A percentile compares a stretch with the other conserved stretches of the same genome.
Conservation (phyloP, 768 basidiomycete species). For the Nevesoporus exiguus region DNA sequence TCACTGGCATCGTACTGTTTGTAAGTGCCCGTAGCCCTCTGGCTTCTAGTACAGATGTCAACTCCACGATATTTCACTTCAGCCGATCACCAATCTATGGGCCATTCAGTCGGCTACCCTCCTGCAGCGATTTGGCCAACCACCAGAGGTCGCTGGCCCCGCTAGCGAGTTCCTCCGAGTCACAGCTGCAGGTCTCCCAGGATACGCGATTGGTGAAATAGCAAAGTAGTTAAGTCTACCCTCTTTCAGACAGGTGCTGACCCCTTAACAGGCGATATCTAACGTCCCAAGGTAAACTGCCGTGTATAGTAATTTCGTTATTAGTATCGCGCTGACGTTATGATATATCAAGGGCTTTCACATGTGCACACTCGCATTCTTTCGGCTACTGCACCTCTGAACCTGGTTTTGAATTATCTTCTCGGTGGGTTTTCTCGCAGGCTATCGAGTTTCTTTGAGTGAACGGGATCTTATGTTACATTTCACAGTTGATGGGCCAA, state of each 20-base stretch:
- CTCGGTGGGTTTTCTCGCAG: slow-evolving; percentile 15
- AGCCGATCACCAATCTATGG: slow-evolving; percentile 27
- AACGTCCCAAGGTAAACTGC: slow-evolving; percentile 15
- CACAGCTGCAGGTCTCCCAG: slow-evolving; percentile 42
- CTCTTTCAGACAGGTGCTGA: slow-evolving; percentile 2
- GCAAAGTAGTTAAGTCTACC: slow-evolving; percentile 28
- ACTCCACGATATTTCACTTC: not conserved
- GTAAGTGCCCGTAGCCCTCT: slow-evolving; percentile 7
- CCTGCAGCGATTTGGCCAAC: slow-evolving; percentile 36
- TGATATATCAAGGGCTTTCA: slow-evolving; percentile 20
- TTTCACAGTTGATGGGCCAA: slow-evolving; percentile 22
- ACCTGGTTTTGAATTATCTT: slow-evolving; percentile 24
- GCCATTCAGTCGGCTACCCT: slow-evolving; percentile 30
- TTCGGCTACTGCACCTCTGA: slow-evolving; percentile 22
- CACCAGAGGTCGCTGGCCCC: slow-evolving; percentile 36
- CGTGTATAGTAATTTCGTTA: not conserved
- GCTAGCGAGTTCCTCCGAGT: slow-evolving; percentile 41
- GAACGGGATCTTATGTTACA: not conserved
- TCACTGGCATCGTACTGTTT: slow-evolving; percentile 24
- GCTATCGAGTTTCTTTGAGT: not conserved
- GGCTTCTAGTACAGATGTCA: not conserved
- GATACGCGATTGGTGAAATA: slow-evolving; percentile 43
- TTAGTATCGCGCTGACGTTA: not conserved
- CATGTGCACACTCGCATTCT: slow-evolving; percentile 21
- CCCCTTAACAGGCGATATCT: slow-evolving; percentile 18